Conservation (phyloP, 192 early-diverging fungal genomes). For the Ambispora gerdemannii region DNA sequence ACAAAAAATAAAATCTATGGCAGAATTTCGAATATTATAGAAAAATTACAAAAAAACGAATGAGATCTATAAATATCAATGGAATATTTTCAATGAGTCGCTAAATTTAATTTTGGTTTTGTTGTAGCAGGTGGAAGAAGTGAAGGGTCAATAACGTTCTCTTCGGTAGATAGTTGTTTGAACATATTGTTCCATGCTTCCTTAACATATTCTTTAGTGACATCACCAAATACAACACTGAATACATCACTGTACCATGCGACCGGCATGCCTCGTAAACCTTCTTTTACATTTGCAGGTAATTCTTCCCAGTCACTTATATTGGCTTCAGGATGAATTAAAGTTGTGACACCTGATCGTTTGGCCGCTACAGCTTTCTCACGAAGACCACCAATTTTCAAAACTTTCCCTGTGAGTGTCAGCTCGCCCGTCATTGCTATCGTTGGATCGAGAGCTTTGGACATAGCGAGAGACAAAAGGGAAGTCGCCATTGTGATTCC, state of each 20-base stretch:
- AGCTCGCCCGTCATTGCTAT: constrained; percentile 99
- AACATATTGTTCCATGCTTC: constrained; percentile 34
- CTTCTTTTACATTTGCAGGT: constrained; percentile 87
- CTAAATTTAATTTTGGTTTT: no score
- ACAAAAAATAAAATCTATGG: no score
- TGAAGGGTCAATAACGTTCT: constrained; percentile 22
- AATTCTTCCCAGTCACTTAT: constrained; percentile 94
- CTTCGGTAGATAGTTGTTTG: constrained; percentile 24
- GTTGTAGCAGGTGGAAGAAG: no score
- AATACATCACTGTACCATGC: constrained; percentile 77
- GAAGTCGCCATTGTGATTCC: constrained; percentile 96
- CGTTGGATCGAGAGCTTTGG: constrained; percentile 67
- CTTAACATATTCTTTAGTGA: constrained; percentile 36
- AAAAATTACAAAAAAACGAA: no score
- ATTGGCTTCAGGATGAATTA: constrained; percentile 91
- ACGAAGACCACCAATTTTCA: constrained; percentile 96
- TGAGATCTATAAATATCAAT: no score
- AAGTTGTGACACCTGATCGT: constrained; percentile 79
- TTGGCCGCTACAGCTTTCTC: constrained; percentile 99
- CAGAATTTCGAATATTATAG: no score
- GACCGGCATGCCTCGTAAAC: constrained; percentile 78
- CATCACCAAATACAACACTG: constrained; percentile 48
- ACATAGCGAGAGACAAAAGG: constrained; percentile 86
- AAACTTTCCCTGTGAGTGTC: constrained; percentile 93
- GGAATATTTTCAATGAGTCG: no score